Evolutionary conservation across 208 protist genomes (phyloP).

Genomic region (Trypanosomatidae sp.): DNA sequence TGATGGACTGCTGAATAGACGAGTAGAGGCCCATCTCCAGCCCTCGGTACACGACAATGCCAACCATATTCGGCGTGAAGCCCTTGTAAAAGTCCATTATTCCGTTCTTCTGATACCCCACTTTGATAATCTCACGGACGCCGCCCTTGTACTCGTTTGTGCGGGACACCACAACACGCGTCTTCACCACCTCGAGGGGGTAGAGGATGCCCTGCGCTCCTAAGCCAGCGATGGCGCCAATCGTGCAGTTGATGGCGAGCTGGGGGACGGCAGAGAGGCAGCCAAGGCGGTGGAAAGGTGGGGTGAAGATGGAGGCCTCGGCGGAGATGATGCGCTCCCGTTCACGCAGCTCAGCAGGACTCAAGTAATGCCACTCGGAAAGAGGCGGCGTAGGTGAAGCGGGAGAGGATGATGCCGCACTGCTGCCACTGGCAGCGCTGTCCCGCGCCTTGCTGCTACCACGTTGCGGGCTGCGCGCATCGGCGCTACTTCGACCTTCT

Average conservation of each 20-base stretch:
- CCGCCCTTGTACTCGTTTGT: slow-evolving; percentile 71
- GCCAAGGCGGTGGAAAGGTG: slow-evolving; percentile 54
- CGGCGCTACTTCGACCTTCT: background rate
- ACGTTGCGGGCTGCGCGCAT: too few species aligned
- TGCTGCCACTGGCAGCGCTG: too few species aligned
- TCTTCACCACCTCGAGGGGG: slow-evolving; percentile 94
- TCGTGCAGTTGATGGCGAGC: slow-evolving; percentile 81
- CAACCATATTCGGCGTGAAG: slow-evolving; percentile 84
- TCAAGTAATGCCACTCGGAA: too few species aligned
- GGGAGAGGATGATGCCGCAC: background rate
- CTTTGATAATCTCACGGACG: slow-evolving; percentile 49
- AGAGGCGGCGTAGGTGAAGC: background rate
- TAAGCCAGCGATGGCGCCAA: slow-evolving; percentile 80
- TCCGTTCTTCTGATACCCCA: slow-evolving; percentile 66
- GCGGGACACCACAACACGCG: slow-evolving; percentile 77
- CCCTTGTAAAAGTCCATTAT: slow-evolving; percentile 82
- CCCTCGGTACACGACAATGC: slow-evolving; percentile 86
- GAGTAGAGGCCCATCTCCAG: slow-evolving; percentile 90
- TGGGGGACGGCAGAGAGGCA: slow-evolving; percentile 53
- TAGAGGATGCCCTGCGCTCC: slow-evolving; percentile 87
- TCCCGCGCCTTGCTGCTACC: too few species aligned
- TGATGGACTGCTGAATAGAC: slow-evolving; percentile 78
- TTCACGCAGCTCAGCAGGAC: slow-evolving; percentile 2
- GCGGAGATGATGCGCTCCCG: slow-evolving; percentile 31
- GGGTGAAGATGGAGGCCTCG: slow-evolving; percentile 56